phyloP scores from a whole-genome alignment of 352 stramenopile species.

The Phytophthora fragariaefolia region DNA sequence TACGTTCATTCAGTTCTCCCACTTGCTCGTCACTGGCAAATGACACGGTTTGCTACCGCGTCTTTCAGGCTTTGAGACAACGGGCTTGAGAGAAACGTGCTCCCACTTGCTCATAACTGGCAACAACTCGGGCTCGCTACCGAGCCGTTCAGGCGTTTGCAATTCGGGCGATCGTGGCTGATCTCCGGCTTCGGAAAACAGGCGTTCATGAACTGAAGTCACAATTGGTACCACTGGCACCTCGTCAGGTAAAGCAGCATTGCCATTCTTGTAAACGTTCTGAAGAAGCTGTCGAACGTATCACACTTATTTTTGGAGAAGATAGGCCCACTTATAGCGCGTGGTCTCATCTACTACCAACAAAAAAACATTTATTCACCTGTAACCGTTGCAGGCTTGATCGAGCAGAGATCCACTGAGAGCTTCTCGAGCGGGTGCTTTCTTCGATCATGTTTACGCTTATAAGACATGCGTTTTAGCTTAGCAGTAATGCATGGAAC shows the following conservation, averaged over 20 bases:
- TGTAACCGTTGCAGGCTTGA: slow-evolving; percentile 11
- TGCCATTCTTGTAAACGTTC: slow-evolving; percentile 8
- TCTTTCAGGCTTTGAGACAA: too few relatives aligned
- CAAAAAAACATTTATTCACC: slow-evolving; percentile 22
- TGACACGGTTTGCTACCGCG: too few relatives aligned
- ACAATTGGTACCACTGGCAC: slow-evolving; percentile 14
- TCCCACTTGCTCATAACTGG: neutral
- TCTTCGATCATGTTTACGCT: neutral
- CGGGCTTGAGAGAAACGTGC: too few relatives aligned
- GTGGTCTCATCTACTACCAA: slow-evolving; percentile 30
- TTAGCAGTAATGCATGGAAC: slow-evolving; percentile 12
- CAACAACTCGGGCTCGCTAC: neutral
- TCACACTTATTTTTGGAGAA: slow-evolving; percentile 9
- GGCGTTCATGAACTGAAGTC: neutral
- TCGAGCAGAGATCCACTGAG: slow-evolving; percentile 5
- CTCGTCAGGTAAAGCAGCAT: neutral
- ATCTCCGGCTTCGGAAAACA: slow-evolving; percentile 9
- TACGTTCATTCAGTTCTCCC: too few relatives aligned
- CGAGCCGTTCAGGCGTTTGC: too few relatives aligned
- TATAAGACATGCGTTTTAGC: slow-evolving; percentile 3
- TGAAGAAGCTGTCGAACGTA: slow-evolving; percentile 9
- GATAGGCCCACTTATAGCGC: slow-evolving; percentile 26
- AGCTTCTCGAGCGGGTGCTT: slow-evolving; percentile 3
- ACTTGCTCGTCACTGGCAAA: too few relatives aligned
- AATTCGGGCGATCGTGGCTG: neutral